phyloP scores from a whole-genome alignment of 2,329 filamentous ascomycete genomes.

The Trichoderma atrobrunneum region DNA sequence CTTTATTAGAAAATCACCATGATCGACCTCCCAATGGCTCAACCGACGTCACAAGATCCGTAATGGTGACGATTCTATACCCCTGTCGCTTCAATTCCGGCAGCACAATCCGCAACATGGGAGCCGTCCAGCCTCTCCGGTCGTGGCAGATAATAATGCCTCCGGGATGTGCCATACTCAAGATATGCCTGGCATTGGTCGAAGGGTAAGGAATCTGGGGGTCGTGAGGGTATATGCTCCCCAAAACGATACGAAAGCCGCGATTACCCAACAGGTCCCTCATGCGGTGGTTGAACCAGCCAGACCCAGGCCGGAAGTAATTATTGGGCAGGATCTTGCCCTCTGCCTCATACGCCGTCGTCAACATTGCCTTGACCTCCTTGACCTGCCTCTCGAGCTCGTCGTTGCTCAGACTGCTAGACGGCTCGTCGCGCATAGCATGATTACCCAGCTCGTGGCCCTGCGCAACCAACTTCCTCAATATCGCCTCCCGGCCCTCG shows the following conservation, averaged over 20 bases:
- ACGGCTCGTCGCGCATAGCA: slow-evolving; percentile 83
- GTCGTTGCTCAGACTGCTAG: slow-evolving; percentile 55
- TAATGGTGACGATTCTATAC: slow-evolving; percentile 69
- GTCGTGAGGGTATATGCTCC: slow-evolving; percentile 86
- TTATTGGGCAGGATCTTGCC: slow-evolving; percentile 47
- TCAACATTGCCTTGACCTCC: slow-evolving; percentile 60
- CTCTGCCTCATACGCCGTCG: slow-evolving; percentile 52
- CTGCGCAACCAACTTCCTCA: slow-evolving; percentile 56
- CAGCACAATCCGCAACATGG: slow-evolving; percentile 72
- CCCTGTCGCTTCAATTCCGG: slow-evolving; percentile 67
- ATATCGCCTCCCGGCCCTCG: slow-evolving; percentile 49
- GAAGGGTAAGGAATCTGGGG: slow-evolving; percentile 71
- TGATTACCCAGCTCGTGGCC: slow-evolving; percentile 81
- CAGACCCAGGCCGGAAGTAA: slow-evolving; percentile 81
- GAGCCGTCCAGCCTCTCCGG: slow-evolving; percentile 74
- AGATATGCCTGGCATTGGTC: slow-evolving; percentile 73
- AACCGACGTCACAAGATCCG: slow-evolving; percentile 55
- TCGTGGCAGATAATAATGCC: slow-evolving; percentile 86
- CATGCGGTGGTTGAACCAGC: slow-evolving; percentile 75
- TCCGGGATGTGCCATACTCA: slow-evolving; percentile 75
- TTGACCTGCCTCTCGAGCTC: slow-evolving; percentile 62
- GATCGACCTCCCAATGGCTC: slow-evolving; percentile 29
- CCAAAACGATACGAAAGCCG: slow-evolving; percentile 72
- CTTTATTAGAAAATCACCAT: not conserved
- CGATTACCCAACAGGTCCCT: slow-evolving; percentile 55